Evolutionary conservation across 768 basidiomycete genomes (phyloP).

Genomic region (Gautieria morchelliformis): DNA sequence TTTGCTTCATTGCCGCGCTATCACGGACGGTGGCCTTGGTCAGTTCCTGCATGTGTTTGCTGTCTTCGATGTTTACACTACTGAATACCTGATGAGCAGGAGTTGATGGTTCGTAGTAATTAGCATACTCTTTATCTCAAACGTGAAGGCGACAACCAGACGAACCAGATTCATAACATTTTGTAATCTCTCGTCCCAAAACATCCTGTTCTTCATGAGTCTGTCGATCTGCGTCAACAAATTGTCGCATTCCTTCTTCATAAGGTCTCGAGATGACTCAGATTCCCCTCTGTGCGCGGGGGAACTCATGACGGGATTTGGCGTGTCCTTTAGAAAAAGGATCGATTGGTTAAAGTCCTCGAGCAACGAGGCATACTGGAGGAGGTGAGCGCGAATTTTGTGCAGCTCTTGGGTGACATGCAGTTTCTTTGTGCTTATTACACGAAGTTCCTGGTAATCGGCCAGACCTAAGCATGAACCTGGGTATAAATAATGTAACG

Average conservation of each 20-base stretch:
- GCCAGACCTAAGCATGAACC: constrained; percentile 10
- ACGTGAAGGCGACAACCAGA: neutral
- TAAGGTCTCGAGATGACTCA: neutral
- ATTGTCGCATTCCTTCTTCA: constrained; percentile 8
- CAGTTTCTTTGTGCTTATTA: constrained; percentile 32
- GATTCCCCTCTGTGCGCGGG: neutral
- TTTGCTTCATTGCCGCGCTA: constrained; percentile 28
- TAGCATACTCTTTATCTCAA: neutral
- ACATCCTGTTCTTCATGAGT: constrained; percentile 3
- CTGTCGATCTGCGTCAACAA: neutral
- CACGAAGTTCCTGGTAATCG: constrained; percentile 34
- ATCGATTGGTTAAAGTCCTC: constrained; percentile 45
- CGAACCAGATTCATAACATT: constrained; percentile 9
- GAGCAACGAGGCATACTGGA: constrained; percentile 45
- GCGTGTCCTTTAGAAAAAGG: constrained; percentile 35
- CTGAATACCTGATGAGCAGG: constrained; percentile 39
- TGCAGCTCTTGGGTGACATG: constrained; percentile 44
- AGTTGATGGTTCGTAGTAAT: neutral
- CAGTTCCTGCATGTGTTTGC: constrained; percentile 39
- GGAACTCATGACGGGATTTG: constrained; percentile 40
- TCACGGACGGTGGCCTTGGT: constrained; percentile 35
- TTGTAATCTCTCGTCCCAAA: constrained; percentile 4
- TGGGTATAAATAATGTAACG: neutral
- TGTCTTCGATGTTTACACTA: constrained; percentile 48
- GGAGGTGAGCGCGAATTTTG: constrained; percentile 46